A percentile compares a stretch with the other conserved stretches of the same genome.
phyloP scores from a whole-genome alignment of 805 yeast genomes.

The Hemisphaericaspora nanyangensis region DNA sequence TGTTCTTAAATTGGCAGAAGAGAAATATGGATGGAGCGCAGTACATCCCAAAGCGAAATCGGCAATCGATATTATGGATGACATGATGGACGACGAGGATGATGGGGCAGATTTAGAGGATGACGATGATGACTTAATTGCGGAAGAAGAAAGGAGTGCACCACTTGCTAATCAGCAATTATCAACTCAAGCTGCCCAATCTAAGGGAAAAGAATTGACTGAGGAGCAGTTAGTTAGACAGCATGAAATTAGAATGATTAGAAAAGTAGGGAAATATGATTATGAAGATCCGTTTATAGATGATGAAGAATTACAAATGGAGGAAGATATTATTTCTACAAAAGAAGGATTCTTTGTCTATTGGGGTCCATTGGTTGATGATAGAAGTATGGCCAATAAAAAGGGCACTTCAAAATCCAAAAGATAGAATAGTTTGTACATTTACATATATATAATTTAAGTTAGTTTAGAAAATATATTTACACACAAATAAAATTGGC shows the following conservation, averaged over 20 bases:
- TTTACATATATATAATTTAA: not conserved
- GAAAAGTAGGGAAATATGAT: conserved; percentile 89
- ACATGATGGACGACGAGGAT: conserved; percentile 28
- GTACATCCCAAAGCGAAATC: conserved; percentile 65
- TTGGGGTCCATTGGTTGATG: conserved; percentile 83
- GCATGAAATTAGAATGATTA: conserved; percentile 49
- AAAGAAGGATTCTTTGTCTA: conserved; percentile 95
- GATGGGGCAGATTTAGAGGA: conserved; percentile 28
- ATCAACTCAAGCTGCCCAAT: conserved; percentile 1
- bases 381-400: conserved; percentile 21
- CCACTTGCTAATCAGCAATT: not conserved
- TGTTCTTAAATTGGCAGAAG: conserved; percentile 71
- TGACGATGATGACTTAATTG: conserved; percentile 15
- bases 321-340: conserved; percentile 88
- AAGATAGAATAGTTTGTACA: conserved; percentile 14
- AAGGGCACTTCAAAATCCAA: conserved; percentile 25
- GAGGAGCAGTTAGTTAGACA: conserved; percentile 43
- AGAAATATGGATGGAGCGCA: conserved; percentile 75
- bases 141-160: conserved; percentile 5
- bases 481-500: not conserved
- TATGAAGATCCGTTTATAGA: conserved; percentile 93
- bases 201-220: conserved; percentile 22
- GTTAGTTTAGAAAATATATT: not conserved
- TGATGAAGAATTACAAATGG: conserved; percentile 88
- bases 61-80: conserved; percentile 48